Conservation (phyloP, 768 basidiomycete genomes). For the Zangia roseola region DNA sequence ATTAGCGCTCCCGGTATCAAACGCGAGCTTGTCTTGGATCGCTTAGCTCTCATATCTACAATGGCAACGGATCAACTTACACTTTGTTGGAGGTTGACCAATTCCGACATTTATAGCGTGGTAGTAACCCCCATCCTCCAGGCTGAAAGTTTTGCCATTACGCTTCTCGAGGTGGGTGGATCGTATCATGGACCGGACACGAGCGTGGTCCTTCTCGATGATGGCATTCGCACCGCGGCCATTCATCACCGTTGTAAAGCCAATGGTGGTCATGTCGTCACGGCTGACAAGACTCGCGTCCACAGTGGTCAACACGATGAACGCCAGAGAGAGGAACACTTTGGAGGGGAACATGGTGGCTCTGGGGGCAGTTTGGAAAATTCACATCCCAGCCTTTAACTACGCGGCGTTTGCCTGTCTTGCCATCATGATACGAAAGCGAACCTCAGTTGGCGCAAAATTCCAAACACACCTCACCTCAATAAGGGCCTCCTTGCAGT, state of each 20-base stretch:
- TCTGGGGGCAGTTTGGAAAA: background rate
- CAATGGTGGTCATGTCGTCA: background rate
- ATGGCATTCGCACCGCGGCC: background rate
- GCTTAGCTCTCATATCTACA: too few relatives aligned
- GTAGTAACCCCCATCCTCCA: constrained; percentile 20
- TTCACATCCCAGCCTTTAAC: too few relatives aligned
- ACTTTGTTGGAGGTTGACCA: constrained; percentile 23
- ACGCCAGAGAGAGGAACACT: background rate
- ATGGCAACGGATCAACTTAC: constrained; percentile 14
- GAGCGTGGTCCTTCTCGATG: background rate
- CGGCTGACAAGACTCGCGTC: background rate
- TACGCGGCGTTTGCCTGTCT: too few relatives aligned
- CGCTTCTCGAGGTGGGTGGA: background rate
- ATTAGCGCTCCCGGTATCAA: constrained; percentile 30
- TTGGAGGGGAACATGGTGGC: background rate
- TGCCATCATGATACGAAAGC: too few relatives aligned
- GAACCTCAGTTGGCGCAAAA: too few relatives aligned
- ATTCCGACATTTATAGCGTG: constrained; percentile 29
- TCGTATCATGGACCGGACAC: background rate
- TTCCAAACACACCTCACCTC: too few relatives aligned
- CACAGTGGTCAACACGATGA: background rate
- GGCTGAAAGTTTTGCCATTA: background rate
- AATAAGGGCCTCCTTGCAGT: too few relatives aligned
- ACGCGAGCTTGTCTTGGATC: too few relatives aligned
- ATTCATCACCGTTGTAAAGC: background rate